phyloP scores from a whole-genome alignment of 352 stramenopile species.

The Blastocystis hominis region DNA sequence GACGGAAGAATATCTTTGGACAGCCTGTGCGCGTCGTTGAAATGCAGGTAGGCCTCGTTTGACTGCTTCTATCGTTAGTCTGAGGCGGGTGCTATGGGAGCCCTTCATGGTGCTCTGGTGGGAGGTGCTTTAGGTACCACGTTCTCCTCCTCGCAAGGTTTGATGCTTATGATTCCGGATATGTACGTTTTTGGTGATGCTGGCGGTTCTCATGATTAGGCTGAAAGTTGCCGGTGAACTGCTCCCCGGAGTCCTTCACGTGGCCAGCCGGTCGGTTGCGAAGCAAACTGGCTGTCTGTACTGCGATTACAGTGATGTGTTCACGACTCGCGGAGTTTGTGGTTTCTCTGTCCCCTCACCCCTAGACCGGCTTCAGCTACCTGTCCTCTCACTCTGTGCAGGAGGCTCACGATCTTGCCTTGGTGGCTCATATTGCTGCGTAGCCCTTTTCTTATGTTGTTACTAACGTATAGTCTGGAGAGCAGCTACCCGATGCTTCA shows the following conservation, averaged over 20 bases:
- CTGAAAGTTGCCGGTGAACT: slow-evolving; percentile 60
- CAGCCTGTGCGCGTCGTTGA: slow-evolving; percentile 66
- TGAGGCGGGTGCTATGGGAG: slow-evolving; percentile 64
- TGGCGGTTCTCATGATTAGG: slow-evolving; percentile 11
- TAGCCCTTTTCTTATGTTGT: background rate
- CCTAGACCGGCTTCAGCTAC: slow-evolving; percentile 69
- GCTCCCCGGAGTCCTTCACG: slow-evolving; percentile 71
- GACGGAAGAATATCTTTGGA: slow-evolving; percentile 66
- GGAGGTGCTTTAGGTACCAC: slow-evolving; percentile 65
- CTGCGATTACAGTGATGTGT: slow-evolving; percentile 79
- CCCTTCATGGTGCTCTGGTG: slow-evolving; percentile 67
- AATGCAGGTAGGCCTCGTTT: slow-evolving; percentile 63
- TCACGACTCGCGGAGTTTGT: slow-evolving; percentile 66
- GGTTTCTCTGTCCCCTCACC: slow-evolving; percentile 66
- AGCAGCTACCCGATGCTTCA: slow-evolving; percentile 70
- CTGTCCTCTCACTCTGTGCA: slow-evolving; percentile 69
- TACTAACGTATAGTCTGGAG: slow-evolving; percentile 4
- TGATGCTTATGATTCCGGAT: slow-evolving; percentile 70
- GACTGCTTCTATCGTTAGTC: background rate
- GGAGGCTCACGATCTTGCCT: slow-evolving; percentile 71
- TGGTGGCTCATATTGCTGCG: slow-evolving; percentile 70
- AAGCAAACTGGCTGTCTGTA: slow-evolving; percentile 66
- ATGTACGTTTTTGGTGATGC: slow-evolving; percentile 65
- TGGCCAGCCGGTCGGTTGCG: slow-evolving; percentile 69
- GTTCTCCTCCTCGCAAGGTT: slow-evolving; percentile 69